A percentile compares a stretch with the other conserved stretches of the same genome.
phyloP scores from a whole-genome alignment of 257 asterid genomes.

The Jacaranda mimosifolia region DNA sequence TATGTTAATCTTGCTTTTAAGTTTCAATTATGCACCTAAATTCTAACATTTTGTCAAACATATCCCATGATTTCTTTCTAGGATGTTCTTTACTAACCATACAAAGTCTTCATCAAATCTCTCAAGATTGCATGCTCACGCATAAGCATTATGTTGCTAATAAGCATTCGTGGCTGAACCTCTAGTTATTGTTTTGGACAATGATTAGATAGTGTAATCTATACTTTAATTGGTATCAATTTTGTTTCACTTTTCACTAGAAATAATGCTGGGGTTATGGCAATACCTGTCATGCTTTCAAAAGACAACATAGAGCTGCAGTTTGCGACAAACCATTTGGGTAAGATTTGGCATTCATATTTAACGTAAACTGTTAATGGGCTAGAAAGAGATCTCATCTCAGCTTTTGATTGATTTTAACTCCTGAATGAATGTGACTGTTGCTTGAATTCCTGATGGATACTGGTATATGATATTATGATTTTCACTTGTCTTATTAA shows the following conservation, averaged over 20 bases:
- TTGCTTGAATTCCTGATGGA: constrained; percentile 10
- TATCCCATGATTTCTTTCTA: too few species aligned
- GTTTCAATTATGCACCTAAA: too few species aligned
- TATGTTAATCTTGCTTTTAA: neutral
- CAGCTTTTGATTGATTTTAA: neutral
- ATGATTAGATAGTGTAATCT: neutral
- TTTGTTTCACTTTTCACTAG: constrained; percentile 40
- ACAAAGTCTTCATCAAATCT: neutral
- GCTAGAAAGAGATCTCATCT: too few species aligned
- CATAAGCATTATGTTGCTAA: neutral
- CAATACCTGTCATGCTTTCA: constrained; percentile 74
- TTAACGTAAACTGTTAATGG: neutral
- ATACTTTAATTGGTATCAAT: neutral
- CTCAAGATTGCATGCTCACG: neutral
- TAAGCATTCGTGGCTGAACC: neutral
- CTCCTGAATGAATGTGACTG: neutral
- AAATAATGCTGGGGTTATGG: constrained; percentile 86
- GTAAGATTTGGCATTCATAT: constrained; percentile 35
- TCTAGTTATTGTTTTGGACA: neutral
- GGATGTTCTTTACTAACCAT: too few species aligned
- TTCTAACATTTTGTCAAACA: too few species aligned
- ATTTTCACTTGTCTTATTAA: neutral
- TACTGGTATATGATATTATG: neutral
- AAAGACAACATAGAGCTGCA: constrained; percentile 73
- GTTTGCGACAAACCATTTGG: constrained; percentile 78